Percentiles rank a stretch among this genome's conserved stretches.
Evolutionary conservation across 2,329 filamentous ascomycete species (phyloP).

Genomic region (Parastagonospora nodorum): DNA sequence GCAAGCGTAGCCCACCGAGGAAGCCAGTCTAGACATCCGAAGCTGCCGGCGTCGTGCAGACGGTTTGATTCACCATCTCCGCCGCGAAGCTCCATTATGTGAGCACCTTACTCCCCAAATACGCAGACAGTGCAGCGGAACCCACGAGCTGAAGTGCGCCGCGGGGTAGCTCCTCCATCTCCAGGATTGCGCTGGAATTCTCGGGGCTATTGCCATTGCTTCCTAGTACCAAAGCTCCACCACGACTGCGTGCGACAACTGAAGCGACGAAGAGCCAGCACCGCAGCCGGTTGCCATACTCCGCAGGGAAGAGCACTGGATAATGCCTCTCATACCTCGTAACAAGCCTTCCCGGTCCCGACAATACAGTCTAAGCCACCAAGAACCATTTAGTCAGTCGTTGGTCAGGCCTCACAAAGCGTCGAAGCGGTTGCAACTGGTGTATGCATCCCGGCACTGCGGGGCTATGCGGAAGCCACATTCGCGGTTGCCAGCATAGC

Average conservation of each 20-base stretch:
- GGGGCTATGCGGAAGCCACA: neutral
- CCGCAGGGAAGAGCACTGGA: no score
- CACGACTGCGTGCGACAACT: neutral
- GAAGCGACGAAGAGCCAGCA: neutral
- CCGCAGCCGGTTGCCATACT: neutral
- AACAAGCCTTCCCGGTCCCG: no score
- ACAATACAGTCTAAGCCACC: neutral
- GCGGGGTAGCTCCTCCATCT: neutral
- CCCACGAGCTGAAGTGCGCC: constrained; percentile 7
- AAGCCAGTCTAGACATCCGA: neutral
- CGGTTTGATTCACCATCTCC: neutral
- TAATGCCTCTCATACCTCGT: no score
- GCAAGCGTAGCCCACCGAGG: neutral
- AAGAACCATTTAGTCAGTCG: constrained; percentile 3
- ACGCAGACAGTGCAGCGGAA: neutral
- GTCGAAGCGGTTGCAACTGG: neutral
- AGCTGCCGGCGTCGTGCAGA: neutral
- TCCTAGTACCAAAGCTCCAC: constrained; percentile 10
- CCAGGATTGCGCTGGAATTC: constrained; percentile 16
- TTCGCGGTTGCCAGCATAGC: neutral
- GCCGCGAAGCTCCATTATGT: neutral
- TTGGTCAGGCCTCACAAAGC: neutral
- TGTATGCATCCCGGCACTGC: neutral
- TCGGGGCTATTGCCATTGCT: constrained; percentile 10
- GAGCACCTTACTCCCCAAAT: neutral